These are phyloP conservation scores for Mimosa pudica DNA, from an alignment of 306 rosid species.

Conservation along the genomic window DNA sequence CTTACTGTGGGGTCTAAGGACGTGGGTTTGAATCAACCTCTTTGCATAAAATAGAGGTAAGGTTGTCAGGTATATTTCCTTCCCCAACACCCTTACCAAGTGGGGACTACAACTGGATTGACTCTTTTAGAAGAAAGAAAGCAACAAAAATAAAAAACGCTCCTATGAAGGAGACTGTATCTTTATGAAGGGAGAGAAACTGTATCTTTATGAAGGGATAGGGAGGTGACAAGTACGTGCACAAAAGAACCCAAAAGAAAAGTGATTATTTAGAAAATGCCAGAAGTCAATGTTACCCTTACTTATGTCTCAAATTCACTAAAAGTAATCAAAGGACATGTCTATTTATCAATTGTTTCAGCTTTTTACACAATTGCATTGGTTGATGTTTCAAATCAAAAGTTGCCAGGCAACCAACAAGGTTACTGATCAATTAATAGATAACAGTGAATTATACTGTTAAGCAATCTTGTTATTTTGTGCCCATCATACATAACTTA, in stretches of 20 bases:
- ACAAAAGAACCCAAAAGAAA: background rate
- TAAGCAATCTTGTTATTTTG: slow-evolving; percentile 5
- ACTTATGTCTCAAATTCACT: background rate
- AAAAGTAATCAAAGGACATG: background rate
- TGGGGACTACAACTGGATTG: too few species aligned
- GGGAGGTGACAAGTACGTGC: background rate
- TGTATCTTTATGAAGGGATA: background rate
- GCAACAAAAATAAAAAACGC: background rate
- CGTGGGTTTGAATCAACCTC: too few species aligned
- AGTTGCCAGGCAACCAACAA: background rate
- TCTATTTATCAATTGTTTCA: background rate
- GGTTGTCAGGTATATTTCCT: too few species aligned
- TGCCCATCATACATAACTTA: slow-evolving; percentile 15
- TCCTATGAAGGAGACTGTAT: background rate
- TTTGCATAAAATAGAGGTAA: too few species aligned
- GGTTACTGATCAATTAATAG: background rate
- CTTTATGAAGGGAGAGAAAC: background rate
- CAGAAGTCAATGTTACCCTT: background rate
- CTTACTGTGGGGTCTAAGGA: too few species aligned
- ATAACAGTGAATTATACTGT: slow-evolving; percentile 8
- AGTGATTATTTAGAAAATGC: background rate
- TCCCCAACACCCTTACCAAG: too few species aligned
- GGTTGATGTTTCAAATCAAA: slow-evolving; percentile 3
- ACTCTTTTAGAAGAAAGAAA: too few species aligned
- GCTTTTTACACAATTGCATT: background rate